Evolutionary conservation across 179 eudicot genomes (phyloP).

Genomic region (Beta corolliflora): DNA sequence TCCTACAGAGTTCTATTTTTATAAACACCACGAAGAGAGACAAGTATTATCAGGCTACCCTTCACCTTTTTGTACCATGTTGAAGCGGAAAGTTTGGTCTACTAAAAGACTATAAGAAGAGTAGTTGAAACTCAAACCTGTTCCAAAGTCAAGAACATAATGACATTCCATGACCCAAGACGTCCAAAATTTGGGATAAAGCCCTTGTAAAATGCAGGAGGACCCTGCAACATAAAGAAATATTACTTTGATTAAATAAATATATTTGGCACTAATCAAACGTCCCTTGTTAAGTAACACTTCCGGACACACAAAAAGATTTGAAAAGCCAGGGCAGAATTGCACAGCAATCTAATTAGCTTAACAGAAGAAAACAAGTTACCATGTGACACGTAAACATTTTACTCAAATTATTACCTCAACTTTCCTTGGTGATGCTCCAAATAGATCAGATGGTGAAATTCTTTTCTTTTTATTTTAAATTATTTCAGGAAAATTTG

Average conservation of each 20-base stretch:
- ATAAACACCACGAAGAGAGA: background rate
- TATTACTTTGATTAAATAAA: no score
- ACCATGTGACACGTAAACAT: background rate
- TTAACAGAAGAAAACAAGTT: background rate
- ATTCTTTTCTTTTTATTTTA: no score
- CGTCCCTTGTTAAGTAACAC: no score
- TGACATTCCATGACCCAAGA: slow-evolving; percentile 97
- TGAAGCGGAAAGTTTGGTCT: background rate
- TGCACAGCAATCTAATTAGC: background rate
- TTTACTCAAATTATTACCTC: no score
- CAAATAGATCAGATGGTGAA: no score
- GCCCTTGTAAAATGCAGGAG: slow-evolving; percentile 93
- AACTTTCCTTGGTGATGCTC: no score
- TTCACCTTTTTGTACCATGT: background rate
- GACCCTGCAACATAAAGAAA: slow-evolving; percentile 66
- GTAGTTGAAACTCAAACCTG: slow-evolving; percentile 57
- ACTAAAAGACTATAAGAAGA: background rate
- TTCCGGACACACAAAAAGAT: background rate
- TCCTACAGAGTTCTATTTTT: background rate
- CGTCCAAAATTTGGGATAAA: slow-evolving; percentile 94
- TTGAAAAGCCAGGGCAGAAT: background rate
- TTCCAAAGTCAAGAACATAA: slow-evolving; percentile 96
- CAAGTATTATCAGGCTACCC: background rate
- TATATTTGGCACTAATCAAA: no score
- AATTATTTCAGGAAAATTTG: no score